A percentile compares a stretch with the other conserved stretches of the same genome.
Conservation (phyloP, 73 alveolate genomes). For the Paramecium octaurelia region DNA sequence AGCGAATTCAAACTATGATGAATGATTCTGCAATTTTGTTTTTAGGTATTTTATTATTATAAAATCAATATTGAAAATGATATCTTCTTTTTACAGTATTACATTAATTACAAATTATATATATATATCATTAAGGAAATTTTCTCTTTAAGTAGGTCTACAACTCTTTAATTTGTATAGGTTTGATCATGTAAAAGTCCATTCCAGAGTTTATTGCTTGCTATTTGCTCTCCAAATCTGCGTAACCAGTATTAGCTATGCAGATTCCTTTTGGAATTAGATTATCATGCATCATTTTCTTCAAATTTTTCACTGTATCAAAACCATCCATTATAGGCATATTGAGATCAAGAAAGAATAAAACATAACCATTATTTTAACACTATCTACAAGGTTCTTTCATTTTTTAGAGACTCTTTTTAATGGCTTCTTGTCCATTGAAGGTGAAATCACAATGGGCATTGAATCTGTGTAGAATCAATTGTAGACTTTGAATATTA, state of each 20-base stretch:
- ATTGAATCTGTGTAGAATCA: neutral
- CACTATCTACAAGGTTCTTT: neutral
- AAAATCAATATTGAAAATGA: neutral
- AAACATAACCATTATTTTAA: neutral
- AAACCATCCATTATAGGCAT: slow-evolving; percentile 47
- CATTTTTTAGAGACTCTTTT: neutral
- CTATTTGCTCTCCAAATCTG: slow-evolving; percentile 26
- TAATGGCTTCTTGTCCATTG: neutral
- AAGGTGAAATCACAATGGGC: neutral
- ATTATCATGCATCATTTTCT: neutral
- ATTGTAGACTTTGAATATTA: neutral
- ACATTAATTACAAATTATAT: neutral
- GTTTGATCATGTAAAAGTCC: neutral
- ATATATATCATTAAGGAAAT: neutral
- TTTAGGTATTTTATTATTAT: neutral
- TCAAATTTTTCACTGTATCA: neutral
- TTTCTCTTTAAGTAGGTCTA: neutral
- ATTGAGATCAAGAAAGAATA: neutral
- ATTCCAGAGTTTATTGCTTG: neutral
- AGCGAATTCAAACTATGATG: neutral
- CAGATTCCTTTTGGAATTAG: neutral
- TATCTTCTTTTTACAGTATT: neutral
- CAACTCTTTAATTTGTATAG: neutral
- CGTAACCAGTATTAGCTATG: slow-evolving; percentile 5
- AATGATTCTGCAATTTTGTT: neutral